Percentiles rank a stretch among this genome's conserved stretches.
Conservation (phyloP, 2,329 filamentous ascomycete genomes). For the Cadophora luteo-olivacea region DNA sequence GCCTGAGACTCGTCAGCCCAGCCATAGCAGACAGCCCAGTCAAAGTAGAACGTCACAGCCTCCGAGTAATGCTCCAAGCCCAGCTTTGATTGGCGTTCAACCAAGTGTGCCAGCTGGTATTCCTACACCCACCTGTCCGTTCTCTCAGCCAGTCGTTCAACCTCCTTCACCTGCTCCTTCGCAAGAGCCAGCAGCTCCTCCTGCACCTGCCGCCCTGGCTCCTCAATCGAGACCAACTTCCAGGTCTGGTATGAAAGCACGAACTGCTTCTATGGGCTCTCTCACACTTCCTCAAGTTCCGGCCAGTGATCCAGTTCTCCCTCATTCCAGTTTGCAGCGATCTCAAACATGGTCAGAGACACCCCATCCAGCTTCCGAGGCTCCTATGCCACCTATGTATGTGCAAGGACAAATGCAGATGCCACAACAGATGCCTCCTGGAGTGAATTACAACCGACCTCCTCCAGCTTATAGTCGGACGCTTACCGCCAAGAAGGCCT, state of each 20-base stretch:
- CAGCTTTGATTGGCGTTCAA: slow-evolving; percentile 17
- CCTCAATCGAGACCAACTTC: slow-evolving; percentile 52
- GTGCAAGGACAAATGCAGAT: neutral
- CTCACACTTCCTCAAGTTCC: slow-evolving; percentile 47
- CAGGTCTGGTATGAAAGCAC: slow-evolving; percentile 47
- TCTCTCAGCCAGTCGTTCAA: slow-evolving; percentile 9
- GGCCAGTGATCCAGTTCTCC: slow-evolving; percentile 58
- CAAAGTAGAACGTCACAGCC: slow-evolving; percentile 9
- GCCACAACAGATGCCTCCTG: slow-evolving; percentile 4
- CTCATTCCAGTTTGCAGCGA: slow-evolving; percentile 48
- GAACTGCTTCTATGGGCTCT: slow-evolving; percentile 42
- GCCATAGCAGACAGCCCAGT: slow-evolving; percentile 4
- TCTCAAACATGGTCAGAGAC: slow-evolving; percentile 54
- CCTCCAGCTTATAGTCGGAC: slow-evolving; percentile 28
- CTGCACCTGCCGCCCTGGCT: slow-evolving; percentile 18
- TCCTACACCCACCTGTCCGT: neutral
- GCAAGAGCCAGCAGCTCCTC: slow-evolving; percentile 11
- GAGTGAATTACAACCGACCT: slow-evolving; percentile 1
- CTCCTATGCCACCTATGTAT: slow-evolving; percentile 23
- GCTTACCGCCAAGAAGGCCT: slow-evolving; percentile 39
- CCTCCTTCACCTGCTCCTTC: slow-evolving; percentile 13
- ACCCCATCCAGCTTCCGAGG: slow-evolving; percentile 50
- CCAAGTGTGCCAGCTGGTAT: neutral
- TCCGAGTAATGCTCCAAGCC: slow-evolving; percentile 34
- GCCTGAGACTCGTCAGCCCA: slow-evolving; percentile 2